Conservation (phyloP, 768 basidiomycete genomes). For the Russula ochroleuca region DNA sequence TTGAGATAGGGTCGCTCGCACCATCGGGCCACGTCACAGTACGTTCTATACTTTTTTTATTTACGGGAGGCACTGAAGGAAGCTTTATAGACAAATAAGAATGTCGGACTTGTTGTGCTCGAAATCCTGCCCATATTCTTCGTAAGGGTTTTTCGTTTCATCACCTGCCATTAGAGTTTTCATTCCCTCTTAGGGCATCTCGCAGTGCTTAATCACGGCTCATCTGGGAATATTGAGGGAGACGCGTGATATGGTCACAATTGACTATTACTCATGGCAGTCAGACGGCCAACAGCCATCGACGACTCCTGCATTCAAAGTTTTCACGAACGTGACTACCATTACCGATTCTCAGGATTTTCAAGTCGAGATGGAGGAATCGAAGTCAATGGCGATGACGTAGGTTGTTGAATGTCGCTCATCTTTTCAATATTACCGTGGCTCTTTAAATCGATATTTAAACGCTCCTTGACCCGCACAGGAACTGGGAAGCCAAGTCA, state of each 20-base stretch:
- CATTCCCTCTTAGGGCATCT: conserved; percentile 27
- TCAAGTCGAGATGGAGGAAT: neutral
- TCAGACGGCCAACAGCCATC: neutral
- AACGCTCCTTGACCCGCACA: neutral
- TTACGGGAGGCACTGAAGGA: neutral
- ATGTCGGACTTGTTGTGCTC: neutral
- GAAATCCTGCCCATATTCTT: conserved; percentile 18
- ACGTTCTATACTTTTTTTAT: neutral
- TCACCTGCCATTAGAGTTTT: neutral
- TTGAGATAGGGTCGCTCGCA: conserved; percentile 27
- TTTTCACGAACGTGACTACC: neutral
- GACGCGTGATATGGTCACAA: neutral
- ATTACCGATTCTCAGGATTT: neutral
- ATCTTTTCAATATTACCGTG: no score
- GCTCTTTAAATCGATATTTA: no score
- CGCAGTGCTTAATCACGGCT: conserved; percentile 31
- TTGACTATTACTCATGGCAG: neutral
- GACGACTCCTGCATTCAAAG: neutral
- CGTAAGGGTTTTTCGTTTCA: conserved; percentile 1
- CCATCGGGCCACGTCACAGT: conserved; percentile 27
- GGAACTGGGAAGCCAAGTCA: no score
- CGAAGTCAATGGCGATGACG: neutral
- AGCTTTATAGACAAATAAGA: neutral
- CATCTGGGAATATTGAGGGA: conserved; percentile 27
- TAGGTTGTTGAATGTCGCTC: neutral